A percentile compares a stretch with the other conserved stretches of the same genome.
Evolutionary conservation across 495 filamentous ascomycete species (phyloP).

Genomic region (Cercophora sp.): DNA sequence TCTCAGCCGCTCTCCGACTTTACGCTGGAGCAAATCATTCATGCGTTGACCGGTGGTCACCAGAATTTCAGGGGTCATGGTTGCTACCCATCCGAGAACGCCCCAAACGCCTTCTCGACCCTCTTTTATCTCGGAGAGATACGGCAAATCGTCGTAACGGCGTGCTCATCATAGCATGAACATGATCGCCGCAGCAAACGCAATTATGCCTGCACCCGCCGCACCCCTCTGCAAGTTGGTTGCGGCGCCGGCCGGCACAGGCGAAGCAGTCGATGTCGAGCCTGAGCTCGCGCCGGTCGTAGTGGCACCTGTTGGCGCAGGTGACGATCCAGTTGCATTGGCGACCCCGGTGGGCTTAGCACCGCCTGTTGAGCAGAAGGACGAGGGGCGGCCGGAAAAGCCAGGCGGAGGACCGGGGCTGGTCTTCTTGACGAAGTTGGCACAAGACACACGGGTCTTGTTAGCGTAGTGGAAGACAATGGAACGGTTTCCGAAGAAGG

Average conservation of each 20-base stretch:
- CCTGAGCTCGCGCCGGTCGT: not conserved
- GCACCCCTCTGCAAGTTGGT: conserved; percentile 13
- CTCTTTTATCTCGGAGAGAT: not conserved
- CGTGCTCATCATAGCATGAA: conserved; percentile 32
- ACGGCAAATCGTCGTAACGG: too few relatives aligned
- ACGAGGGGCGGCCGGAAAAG: conserved; percentile 16
- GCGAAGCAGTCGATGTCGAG: too few relatives aligned
- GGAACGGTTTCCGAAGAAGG: conserved; percentile 77
- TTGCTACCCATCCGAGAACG: not conserved
- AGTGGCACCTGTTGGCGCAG: not conserved
- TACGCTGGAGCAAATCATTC: not conserved
- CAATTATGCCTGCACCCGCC: conserved; percentile 11
- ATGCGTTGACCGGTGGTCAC: too few relatives aligned
- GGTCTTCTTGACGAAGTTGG: conserved; percentile 53
- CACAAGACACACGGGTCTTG: conserved; percentile 67
- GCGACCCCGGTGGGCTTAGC: conserved; percentile 5
- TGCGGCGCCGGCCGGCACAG: not conserved
- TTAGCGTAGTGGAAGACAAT: conserved; percentile 72
- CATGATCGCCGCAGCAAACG: conserved; percentile 23
- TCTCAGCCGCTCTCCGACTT: not conserved
- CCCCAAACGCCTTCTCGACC: not conserved
- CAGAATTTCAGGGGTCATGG: not conserved
- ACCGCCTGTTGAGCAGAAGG: not conserved
- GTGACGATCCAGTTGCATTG: not conserved
- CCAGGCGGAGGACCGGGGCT: conserved; percentile 8